These are phyloP conservation scores for Epichloe coenophiala DNA, from an alignment of 2,329 filamentous ascomycete species.

Conservation along the genomic window DNA sequence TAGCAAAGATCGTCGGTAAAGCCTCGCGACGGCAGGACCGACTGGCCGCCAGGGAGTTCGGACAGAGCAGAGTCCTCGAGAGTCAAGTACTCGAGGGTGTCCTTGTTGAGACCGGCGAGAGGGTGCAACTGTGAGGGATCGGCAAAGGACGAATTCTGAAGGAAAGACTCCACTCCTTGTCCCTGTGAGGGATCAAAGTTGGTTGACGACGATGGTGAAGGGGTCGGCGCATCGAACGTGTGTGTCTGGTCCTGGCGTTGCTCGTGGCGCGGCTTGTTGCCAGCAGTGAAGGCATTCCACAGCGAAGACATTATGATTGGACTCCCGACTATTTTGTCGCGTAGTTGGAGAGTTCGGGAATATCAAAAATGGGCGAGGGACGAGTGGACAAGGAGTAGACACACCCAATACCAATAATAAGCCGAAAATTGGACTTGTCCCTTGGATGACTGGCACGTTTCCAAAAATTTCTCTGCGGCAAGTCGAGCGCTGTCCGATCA, in stretches of 20 bases:
- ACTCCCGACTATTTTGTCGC: neutral
- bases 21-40: conserved; percentile 82
- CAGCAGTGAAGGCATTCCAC: conserved; percentile 49
- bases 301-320: conserved; percentile 37
- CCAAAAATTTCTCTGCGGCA: conserved; percentile 7
- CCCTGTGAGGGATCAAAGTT: conserved; percentile 59
- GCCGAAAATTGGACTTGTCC: conserved; percentile 4
- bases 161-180: conserved; percentile 76
- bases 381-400: conserved; percentile 5
- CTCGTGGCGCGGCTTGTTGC: conserved; percentile 35
- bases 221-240: conserved; percentile 29
- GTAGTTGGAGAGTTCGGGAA: neutral
- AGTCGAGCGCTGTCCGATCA: neutral
- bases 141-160: conserved; percentile 61
- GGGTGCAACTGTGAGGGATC: conserved; percentile 87
- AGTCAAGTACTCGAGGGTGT: conserved; percentile 85
- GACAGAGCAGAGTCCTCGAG: conserved; percentile 86
- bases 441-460: neutral
- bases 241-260: conserved; percentile 19
- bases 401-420: conserved; percentile 1
- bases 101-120: conserved; percentile 81
- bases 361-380: conserved; percentile 6
- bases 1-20: conserved; percentile 99
- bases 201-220: conserved; percentile 38
- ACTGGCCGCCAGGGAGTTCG: conserved; percentile 72